phyloP scores from a whole-genome alignment of 2,329 filamentous ascomycete species.

The Fusarium continuum region DNA sequence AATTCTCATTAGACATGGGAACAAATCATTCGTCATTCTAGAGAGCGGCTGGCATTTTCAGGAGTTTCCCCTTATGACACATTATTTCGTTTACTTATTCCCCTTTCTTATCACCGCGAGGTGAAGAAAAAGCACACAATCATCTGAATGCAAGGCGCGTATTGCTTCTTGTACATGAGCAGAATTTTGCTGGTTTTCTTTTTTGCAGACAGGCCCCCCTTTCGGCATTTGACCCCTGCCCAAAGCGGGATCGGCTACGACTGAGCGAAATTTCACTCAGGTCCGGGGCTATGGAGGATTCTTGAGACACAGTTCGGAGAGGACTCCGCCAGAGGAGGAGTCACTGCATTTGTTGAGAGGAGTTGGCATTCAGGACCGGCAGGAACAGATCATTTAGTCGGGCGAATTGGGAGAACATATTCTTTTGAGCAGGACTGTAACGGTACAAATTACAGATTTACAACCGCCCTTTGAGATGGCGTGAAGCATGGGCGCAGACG shows the following conservation, averaged over 20 bases:
- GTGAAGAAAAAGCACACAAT: slow-evolving; percentile 32
- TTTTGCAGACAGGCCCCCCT: slow-evolving; percentile 3
- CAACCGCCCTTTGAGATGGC: slow-evolving; percentile 13
- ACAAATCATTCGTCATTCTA: slow-evolving; percentile 33
- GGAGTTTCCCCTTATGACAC: slow-evolving; percentile 36
- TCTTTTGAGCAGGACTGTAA: slow-evolving; percentile 9
- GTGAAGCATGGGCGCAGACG: slow-evolving; percentile 28
- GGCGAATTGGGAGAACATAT: slow-evolving; percentile 14
- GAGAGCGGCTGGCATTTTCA: slow-evolving; percentile 40
- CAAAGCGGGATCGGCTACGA: slow-evolving; percentile 11
- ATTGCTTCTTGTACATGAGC: slow-evolving; percentile 29
- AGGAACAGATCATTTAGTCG: slow-evolving; percentile 10
- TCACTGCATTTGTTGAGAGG: slow-evolving; percentile 36
- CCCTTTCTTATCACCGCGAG: slow-evolving; percentile 29
- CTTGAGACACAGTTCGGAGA: slow-evolving; percentile 19
- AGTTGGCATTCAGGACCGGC: slow-evolving; percentile 10
- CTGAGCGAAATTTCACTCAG: slow-evolving; percentile 32
- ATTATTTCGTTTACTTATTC: slow-evolving; percentile 28
- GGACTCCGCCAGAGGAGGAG: slow-evolving; percentile 19
- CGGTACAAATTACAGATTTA: slow-evolving; percentile 24
- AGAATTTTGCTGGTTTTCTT: slow-evolving; percentile 3
- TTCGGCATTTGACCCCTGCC: slow-evolving; percentile 27
- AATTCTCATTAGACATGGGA: slow-evolving; percentile 36
- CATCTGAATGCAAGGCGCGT: slow-evolving; percentile 28
- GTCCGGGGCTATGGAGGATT: slow-evolving; percentile 26